phyloP scores from a whole-genome alignment of 2,329 filamentous ascomycete species.

The Cephalotrichum gorgonifer region DNA sequence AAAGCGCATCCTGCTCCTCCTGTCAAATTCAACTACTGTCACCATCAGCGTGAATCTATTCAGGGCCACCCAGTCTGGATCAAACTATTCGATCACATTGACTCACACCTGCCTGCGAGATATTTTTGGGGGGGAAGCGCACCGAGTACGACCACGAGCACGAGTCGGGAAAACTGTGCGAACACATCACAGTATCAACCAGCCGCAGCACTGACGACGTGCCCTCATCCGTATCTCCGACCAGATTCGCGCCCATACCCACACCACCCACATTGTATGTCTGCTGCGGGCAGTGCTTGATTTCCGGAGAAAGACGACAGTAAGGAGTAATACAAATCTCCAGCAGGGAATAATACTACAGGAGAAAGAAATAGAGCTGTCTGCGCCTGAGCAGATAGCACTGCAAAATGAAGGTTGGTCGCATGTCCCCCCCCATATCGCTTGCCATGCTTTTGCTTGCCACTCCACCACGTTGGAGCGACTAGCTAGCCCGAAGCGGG shows the following conservation, averaged over 20 bases:
- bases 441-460: not conserved
- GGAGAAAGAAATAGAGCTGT: not conserved
- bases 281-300: not conserved
- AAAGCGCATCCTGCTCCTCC: too few species aligned
- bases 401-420: constrained; percentile 3
- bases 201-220: too few species aligned
- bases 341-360: not conserved
- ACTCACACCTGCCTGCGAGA: not conserved
- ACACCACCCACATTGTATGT: not conserved
- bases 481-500: not conserved
- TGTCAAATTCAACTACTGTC: not conserved
- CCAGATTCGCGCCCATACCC: not conserved
- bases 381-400: not conserved
- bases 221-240: too few species aligned
- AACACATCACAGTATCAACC: not conserved
- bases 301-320: not conserved
- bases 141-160: too few species aligned
- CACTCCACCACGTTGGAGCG: not conserved
- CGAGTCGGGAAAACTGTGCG: not conserved
- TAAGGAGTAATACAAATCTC: not conserved
- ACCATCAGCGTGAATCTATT: not conserved
- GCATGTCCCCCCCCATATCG: not conserved
- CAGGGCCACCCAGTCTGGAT: too few species aligned
- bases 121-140: too few species aligned
- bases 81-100: not conserved